Conservation (phyloP, 2,329 filamentous ascomycete species). For the Beauveria rudraprayagi region DNA sequence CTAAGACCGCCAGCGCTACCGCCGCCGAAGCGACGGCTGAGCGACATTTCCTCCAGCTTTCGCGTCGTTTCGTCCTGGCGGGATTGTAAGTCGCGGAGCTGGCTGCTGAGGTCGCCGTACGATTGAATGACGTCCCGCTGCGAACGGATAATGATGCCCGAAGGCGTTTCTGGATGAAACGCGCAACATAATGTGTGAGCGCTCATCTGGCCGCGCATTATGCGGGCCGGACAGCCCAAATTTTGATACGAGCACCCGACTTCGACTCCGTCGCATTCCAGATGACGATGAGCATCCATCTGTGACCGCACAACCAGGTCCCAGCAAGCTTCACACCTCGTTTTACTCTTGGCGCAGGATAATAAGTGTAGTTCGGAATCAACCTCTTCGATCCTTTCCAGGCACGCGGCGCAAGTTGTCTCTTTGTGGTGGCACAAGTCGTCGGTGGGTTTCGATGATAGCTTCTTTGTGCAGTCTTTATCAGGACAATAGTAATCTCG, state of each 20-base stretch:
- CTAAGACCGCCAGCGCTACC: no score
- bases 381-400: slow-evolving; percentile 37
- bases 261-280: slow-evolving; percentile 41
- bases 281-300: slow-evolving; percentile 38
- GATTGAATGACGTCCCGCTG: slow-evolving; percentile 41
- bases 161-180: slow-evolving; percentile 42
- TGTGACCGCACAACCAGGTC: slow-evolving; percentile 35
- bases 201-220: slow-evolving; percentile 29
- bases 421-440: slow-evolving; percentile 48
- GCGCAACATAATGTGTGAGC: slow-evolving; percentile 41
- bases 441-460: slow-evolving; percentile 42
- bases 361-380: slow-evolving; percentile 30
- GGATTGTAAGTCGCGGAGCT: slow-evolving; percentile 27
- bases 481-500: slow-evolving; percentile 49
- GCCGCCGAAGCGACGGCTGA: slow-evolving; percentile 18
- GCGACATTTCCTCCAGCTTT: slow-evolving; percentile 32
- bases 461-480: slow-evolving; percentile 40
- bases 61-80: slow-evolving; percentile 27
- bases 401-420: slow-evolving; percentile 46
- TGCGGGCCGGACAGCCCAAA: slow-evolving; percentile 27
- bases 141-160: slow-evolving; percentile 40
- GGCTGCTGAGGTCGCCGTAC: slow-evolving; percentile 26
- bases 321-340: slow-evolving; percentile 42
- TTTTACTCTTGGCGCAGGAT: slow-evolving; percentile 38
- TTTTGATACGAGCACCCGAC: slow-evolving; percentile 40